Evolutionary conservation across 495 filamentous ascomycete species (phyloP).

Genomic region (Zalerion maritima): DNA sequence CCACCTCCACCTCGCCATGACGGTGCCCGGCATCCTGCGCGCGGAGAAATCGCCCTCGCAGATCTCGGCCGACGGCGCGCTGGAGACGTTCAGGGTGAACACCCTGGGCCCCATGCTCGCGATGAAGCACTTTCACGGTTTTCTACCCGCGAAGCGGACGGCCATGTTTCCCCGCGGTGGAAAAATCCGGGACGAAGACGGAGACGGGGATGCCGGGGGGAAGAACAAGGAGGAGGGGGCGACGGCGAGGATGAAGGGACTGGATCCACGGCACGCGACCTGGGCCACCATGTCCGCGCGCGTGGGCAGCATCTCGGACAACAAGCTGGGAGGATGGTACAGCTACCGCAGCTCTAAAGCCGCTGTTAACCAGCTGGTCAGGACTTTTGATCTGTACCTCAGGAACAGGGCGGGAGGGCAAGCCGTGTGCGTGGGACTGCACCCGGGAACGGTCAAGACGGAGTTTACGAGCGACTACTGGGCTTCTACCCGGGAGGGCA

Average conservation of each 20-base stretch:
- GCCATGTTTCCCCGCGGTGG: slow-evolving; percentile 11
- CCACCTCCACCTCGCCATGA: slow-evolving; percentile 55
- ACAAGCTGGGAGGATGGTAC: slow-evolving; percentile 58
- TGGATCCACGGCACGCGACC: slow-evolving; percentile 36
- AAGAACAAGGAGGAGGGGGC: background rate
- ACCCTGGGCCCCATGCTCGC: slow-evolving; percentile 59
- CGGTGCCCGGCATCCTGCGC: slow-evolving; percentile 56
- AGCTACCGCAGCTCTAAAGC: slow-evolving; percentile 63
- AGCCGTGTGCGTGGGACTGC: slow-evolving; percentile 53
- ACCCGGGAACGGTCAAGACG: slow-evolving; percentile 74
- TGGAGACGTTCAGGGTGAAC: slow-evolving; percentile 53
- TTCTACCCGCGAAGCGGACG: slow-evolving; percentile 43
- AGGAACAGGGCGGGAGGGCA: slow-evolving; percentile 34
- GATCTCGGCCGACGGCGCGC: slow-evolving; percentile 39
- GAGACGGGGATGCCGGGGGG: background rate
- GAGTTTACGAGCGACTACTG: slow-evolving; percentile 60
- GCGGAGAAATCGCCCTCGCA: slow-evolving; percentile 58
- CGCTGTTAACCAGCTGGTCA: slow-evolving; percentile 52
- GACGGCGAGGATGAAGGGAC: slow-evolving; percentile 2
- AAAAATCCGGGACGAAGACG: background rate
- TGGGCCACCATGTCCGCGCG: slow-evolving; percentile 62
- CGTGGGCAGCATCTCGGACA: slow-evolving; percentile 60
- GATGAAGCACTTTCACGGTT: slow-evolving; percentile 54
- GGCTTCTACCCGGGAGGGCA: slow-evolving; percentile 39
- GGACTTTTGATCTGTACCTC: slow-evolving; percentile 60